Evolutionary conservation across 2,329 filamentous ascomycete species (phyloP).

Genomic region (Diaporthe ampelina): DNA sequence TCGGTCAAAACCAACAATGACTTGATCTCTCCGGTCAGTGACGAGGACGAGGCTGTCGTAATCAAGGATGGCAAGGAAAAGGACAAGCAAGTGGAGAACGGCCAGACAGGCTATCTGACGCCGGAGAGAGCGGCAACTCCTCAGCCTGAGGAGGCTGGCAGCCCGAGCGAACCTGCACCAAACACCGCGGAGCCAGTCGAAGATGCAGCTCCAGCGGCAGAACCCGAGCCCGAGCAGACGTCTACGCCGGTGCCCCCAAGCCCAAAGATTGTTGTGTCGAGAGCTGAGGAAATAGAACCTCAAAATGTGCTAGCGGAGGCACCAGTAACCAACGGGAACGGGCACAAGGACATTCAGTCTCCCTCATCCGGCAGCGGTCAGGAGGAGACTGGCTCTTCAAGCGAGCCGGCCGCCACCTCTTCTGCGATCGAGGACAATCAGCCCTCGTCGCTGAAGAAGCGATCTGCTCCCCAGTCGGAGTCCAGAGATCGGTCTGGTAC

Average conservation of each 20-base stretch:
- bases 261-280: constrained; percentile 34
- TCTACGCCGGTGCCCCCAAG: constrained; percentile 2
- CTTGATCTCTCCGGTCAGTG: constrained; percentile 48
- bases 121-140: constrained; percentile 31
- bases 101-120: constrained; percentile 30
- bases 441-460: constrained; percentile 38
- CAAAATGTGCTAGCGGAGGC: constrained; percentile 28
- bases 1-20: constrained; percentile 41
- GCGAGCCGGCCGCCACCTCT: constrained; percentile 31
- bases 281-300: constrained; percentile 22
- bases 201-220: not conserved
- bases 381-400: not conserved
- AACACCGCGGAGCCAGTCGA: constrained; percentile 26
- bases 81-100: constrained; percentile 33
- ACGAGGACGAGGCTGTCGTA: constrained; percentile 59
- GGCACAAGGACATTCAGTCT: constrained; percentile 11
- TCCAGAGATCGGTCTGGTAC: constrained; percentile 37
- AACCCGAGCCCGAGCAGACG: not conserved
- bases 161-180: constrained; percentile 31
- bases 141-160: constrained; percentile 19
- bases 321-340: constrained; percentile 18
- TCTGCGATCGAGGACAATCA: constrained; percentile 36
- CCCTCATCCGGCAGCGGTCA: not conserved
- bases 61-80: constrained; percentile 45
- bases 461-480: constrained; percentile 25